These are phyloP conservation scores for Murraya paniculata DNA, from an alignment of 345 rosid species.

Conservation along the genomic window DNA sequence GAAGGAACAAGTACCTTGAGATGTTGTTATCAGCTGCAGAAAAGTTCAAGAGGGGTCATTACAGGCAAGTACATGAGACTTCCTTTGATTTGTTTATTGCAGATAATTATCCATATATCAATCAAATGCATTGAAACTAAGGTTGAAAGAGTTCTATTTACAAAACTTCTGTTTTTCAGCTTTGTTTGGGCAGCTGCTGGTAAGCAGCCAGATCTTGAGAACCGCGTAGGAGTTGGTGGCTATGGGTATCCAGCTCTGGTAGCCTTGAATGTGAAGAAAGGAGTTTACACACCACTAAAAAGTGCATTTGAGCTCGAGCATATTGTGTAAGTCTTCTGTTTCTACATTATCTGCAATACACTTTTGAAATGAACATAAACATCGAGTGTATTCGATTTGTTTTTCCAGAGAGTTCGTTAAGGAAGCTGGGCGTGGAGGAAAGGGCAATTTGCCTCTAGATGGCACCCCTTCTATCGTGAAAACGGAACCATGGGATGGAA, in stretches of 20 bases:
- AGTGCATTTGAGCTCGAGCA: slow-evolving; percentile 93
- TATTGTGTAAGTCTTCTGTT: slow-evolving; percentile 53
- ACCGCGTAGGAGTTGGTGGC: slow-evolving; percentile 81
- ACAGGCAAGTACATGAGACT: slow-evolving; percentile 49
- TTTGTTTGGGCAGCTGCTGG: slow-evolving; percentile 93
- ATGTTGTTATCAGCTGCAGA: slow-evolving; percentile 77
- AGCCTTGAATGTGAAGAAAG: slow-evolving; percentile 92
- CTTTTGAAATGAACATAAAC: slow-evolving; percentile 8
- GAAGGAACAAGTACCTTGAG: slow-evolving; percentile 80
- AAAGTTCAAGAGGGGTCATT: slow-evolving; percentile 82
- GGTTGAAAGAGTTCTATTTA: neutral
- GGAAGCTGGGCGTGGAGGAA: slow-evolving; percentile 91
- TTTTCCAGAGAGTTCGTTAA: slow-evolving; percentile 77
- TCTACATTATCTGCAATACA: neutral
- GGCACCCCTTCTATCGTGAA: slow-evolving; percentile 51
- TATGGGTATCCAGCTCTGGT: slow-evolving; percentile 97
- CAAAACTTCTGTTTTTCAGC: slow-evolving; percentile 38
- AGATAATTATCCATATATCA: neutral
- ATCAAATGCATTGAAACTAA: neutral
- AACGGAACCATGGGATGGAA: slow-evolving; percentile 90
- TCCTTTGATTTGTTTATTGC: neutral
- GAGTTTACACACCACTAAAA: slow-evolving; percentile 89
- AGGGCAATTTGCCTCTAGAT: slow-evolving; percentile 78
- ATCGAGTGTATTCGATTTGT: neutral
- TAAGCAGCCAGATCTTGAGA: slow-evolving; percentile 89